These are phyloP conservation scores for Arthrobotrys pseudoclavata DNA, from an alignment of 2,329 filamentous ascomycete species.

Conservation along the genomic window DNA sequence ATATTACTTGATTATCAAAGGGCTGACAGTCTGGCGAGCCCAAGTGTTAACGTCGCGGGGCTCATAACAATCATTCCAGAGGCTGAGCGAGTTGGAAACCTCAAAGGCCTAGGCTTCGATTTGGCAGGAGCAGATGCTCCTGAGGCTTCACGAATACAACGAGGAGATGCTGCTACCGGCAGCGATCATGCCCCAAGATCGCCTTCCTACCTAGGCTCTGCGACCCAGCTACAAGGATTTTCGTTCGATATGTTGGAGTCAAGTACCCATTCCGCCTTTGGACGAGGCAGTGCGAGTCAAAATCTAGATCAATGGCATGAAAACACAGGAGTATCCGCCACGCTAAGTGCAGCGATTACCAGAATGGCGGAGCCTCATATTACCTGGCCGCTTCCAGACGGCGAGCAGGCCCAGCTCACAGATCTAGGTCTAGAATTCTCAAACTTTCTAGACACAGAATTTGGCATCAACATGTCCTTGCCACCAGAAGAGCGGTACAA, in stretches of 20 bases:
- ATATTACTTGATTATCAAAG: not conserved
- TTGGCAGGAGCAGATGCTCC: not conserved
- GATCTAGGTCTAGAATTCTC: not conserved
- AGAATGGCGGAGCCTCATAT: slow-evolving; percentile 20
- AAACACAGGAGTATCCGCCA: not conserved
- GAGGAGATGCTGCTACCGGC: not conserved
- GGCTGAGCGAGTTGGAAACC: not conserved
- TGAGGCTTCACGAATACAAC: not conserved
- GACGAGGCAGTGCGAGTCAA: too few species aligned
- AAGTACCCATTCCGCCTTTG: not conserved
- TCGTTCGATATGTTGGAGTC: not conserved
- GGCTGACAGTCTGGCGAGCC: not conserved
- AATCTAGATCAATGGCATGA: not conserved
- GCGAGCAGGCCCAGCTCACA: not conserved
- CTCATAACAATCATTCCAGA: not conserved
- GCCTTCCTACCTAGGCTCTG: not conserved
- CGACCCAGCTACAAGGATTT: not conserved
- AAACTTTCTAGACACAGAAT: not conserved
- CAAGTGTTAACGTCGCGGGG: not conserved
- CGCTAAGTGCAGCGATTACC: not conserved
- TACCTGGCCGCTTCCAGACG: not conserved
- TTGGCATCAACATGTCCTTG: slow-evolving; percentile 16
- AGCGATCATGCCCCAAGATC: not conserved
- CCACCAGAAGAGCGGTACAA: slow-evolving; percentile 22
- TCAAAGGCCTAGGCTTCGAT: not conserved